Conservation (phyloP, 768 basidiomycete genomes). For the Amanita brunnescens region DNA sequence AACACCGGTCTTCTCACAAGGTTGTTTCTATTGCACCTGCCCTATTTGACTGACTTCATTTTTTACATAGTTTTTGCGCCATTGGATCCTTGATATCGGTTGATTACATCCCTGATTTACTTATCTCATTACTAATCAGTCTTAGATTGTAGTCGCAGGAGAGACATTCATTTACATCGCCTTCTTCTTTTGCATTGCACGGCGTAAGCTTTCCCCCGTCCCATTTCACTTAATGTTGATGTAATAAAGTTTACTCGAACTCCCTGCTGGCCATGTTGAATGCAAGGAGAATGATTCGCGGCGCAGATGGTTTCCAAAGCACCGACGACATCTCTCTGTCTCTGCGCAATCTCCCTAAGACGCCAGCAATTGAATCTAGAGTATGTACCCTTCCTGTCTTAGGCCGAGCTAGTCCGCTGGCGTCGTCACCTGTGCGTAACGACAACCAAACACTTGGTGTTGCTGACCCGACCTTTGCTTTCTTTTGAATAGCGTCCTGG, state of each 20-base stretch:
- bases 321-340: slow-evolving; percentile 34
- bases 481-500: slow-evolving; percentile 23
- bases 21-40: slow-evolving; percentile 11
- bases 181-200: slow-evolving; percentile 53
- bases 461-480: not conserved
- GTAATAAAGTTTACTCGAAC: slow-evolving; percentile 45
- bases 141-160: slow-evolving; percentile 38
- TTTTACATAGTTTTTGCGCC: slow-evolving; percentile 37
- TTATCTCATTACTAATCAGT: not conserved
- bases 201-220: slow-evolving; percentile 29
- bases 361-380: slow-evolving; percentile 20
- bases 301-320: slow-evolving; percentile 29
- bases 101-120: slow-evolving; percentile 10
- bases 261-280: slow-evolving; percentile 55
- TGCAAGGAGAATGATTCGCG: slow-evolving; percentile 39
- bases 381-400: slow-evolving; percentile 14
- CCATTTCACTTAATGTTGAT: not conserved
- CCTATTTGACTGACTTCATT: not conserved
- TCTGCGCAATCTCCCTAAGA: slow-evolving; percentile 31
- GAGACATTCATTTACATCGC: slow-evolving; percentile 46
- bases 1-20: slow-evolving; percentile 35
- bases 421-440: not conserved
- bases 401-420: not conserved
- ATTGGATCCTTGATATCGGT: slow-evolving; percentile 47
- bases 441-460: not conserved